These are phyloP conservation scores for Vanilla planifolia DNA, from an alignment of 106 monocot species.

Conservation along the genomic window DNA sequence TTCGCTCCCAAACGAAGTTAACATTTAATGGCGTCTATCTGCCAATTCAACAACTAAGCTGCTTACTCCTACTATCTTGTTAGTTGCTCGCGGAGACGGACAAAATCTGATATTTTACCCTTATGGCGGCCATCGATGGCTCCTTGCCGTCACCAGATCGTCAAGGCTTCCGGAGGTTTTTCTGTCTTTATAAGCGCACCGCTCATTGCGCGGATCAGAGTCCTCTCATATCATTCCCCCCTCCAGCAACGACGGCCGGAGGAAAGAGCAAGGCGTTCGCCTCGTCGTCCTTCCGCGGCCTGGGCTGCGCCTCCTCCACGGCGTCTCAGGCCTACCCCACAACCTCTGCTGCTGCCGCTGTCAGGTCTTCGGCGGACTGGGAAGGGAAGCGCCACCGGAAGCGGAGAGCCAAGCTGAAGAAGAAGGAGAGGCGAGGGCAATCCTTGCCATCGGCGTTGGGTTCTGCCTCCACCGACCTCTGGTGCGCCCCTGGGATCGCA, in stretches of 20 bases:
- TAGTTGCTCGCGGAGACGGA: background rate
- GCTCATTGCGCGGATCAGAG: background rate
- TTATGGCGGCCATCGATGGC: background rate
- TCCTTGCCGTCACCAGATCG: background rate
- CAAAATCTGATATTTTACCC: background rate
- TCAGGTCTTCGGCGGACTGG: background rate
- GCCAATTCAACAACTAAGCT: too few species aligned
- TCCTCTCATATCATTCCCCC: background rate
- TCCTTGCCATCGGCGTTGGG: background rate
- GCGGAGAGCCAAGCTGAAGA: background rate
- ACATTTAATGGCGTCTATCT: too few species aligned
- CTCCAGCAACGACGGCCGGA: background rate
- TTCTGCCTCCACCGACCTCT: conserved; percentile 1
- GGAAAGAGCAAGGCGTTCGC: conserved; percentile 1
- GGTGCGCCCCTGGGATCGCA: background rate
- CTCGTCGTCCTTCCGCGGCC: background rate
- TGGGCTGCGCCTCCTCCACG: background rate
- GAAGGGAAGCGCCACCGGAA: background rate
- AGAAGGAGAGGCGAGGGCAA: background rate
- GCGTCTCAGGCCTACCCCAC: too few species aligned
- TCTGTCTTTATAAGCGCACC: background rate
- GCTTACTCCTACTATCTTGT: background rate
- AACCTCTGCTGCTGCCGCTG: too few species aligned
- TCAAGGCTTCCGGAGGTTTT: background rate
- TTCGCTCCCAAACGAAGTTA: background rate